Base-by-base conservation (phyloP, 441 rosid species). In the Hypseocharis bilobata region DNA sequence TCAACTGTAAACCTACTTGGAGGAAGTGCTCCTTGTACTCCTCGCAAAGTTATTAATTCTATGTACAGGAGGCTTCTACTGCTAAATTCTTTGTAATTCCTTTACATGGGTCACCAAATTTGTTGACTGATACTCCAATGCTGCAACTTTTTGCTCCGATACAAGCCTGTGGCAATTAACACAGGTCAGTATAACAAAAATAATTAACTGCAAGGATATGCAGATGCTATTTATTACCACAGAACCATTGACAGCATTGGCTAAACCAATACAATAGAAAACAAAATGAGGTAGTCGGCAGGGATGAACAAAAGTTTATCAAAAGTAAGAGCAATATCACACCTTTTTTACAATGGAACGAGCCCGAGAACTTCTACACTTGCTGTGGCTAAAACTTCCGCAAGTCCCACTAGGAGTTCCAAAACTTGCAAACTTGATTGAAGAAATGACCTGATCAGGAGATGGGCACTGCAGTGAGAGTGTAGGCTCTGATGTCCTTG, bases 341-440 rank as follows among this genome's bases (percentile, higher is more conserved):
- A 87, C 98, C 98, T 92, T 87, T 55, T 72, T 77, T 16, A 90
- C 78, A 19, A 83, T 10, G n/a, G 92, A 84, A 66, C 80, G 84
- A 58, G 97, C 81, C 34, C 62, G 74, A 10, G 75, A 11, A 73
- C 96, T 86, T 62, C 72, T 82, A 80, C 98, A 90, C 44, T 60
- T 60, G 42, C 98, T 84, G 10, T 79, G 82, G 73, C 84, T 88
- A 40, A 81, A 93, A 69, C 86, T 79, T 47, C 98, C 96, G 26
- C 98, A 93, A 62, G 82, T 76, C 42, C 98, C 96, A 0, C 62
- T 60, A 10, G 97, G 95, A 73, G 86, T 88, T 76, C 98, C 96
- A 22, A 83, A 93, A 79, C 97, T 90, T 62, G 95, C 96, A 65
- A 88, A 93, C 32, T 74, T 86, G 55, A 90, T 73, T 49, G 92